Percentiles rank a stretch among this genome's conserved stretches.
Evolutionary conservation across 352 stramenopile genomes (phyloP).

Genomic region (Globisporangium lucens): DNA sequence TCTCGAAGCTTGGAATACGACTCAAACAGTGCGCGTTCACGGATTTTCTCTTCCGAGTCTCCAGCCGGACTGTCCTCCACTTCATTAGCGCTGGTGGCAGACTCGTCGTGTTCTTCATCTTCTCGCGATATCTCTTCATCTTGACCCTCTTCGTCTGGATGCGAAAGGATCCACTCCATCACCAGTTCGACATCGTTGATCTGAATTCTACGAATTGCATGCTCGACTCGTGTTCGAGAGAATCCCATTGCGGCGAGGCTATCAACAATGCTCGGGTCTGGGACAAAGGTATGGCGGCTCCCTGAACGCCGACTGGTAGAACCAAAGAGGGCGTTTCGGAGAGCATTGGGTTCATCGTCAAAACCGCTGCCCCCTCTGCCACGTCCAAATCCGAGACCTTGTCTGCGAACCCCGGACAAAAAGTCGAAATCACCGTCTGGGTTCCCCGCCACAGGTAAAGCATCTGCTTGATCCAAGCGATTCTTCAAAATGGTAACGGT

Average conservation of each 20-base stretch:
- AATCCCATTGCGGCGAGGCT: slow-evolving; percentile 96
- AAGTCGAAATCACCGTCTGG: slow-evolving; percentile 31
- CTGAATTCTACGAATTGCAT: slow-evolving; percentile 86
- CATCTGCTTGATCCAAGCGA: slow-evolving; percentile 49
- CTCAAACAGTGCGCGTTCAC: slow-evolving; percentile 46
- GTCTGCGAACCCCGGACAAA: slow-evolving; percentile 21
- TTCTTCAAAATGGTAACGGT: slow-evolving; percentile 77
- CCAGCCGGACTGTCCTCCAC: slow-evolving; percentile 1
- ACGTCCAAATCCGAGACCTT: slow-evolving; percentile 35
- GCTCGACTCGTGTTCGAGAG: slow-evolving; percentile 80
- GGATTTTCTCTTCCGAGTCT: slow-evolving; percentile 28
- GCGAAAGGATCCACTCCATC: slow-evolving; percentile 95
- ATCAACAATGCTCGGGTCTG: slow-evolving; percentile 89
- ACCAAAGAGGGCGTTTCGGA: slow-evolving; percentile 54
- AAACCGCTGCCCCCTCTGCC: slow-evolving; percentile 22
- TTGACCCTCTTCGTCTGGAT: slow-evolving; percentile 76
- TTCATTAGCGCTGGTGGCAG: neutral
- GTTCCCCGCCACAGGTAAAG: slow-evolving; percentile 2
- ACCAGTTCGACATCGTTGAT: slow-evolving; percentile 93
- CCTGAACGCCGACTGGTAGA: slow-evolving; percentile 18
- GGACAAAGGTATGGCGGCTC: slow-evolving; percentile 72
- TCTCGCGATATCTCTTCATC: slow-evolving; percentile 29
- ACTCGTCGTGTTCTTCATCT: slow-evolving; percentile 22
- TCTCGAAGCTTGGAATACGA: slow-evolving; percentile 52
- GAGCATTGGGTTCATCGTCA: slow-evolving; percentile 41